Evolutionary conservation across 192 early-diverging fungal genomes (phyloP).

Genomic region (Rhizoclosmatium globosum): DNA sequence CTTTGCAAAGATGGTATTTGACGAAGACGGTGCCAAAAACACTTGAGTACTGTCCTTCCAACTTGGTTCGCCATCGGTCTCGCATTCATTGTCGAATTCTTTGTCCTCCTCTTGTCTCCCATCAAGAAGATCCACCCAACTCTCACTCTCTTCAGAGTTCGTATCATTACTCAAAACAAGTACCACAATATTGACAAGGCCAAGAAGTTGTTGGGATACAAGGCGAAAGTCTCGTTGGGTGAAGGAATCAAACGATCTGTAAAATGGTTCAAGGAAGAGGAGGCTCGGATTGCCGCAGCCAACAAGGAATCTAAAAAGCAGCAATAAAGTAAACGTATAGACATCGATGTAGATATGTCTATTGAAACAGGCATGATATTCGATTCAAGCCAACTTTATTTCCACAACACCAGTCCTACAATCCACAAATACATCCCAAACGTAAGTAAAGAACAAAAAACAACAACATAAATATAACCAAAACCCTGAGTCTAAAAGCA

Average conservation of each 20-base stretch:
- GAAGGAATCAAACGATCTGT: conserved; percentile 62
- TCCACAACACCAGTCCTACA: background rate
- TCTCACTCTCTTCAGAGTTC: conserved; percentile 78
- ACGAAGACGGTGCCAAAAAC: conserved; percentile 43
- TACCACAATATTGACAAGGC: conserved; percentile 93
- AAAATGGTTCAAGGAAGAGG: conserved; percentile 44
- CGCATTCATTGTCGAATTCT: conserved; percentile 67
- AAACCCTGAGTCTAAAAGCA: too few relatives aligned
- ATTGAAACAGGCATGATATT: too few relatives aligned
- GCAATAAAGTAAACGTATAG: background rate
- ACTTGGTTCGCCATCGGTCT: conserved; percentile 57
- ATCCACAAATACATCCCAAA: background rate
- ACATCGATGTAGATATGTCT: background rate
- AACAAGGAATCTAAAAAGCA: background rate
- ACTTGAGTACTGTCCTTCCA: conserved; percentile 44
- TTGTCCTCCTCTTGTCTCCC: conserved; percentile 69
- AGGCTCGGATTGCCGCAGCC: background rate
- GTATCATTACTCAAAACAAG: conserved; percentile 78
- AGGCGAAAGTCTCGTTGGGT: conserved; percentile 59
- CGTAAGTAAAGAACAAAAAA: background rate
- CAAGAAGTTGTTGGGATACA: conserved; percentile 72
- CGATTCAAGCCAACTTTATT: background rate
- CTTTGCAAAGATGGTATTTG: conserved; percentile 67
- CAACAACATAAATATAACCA: too few relatives aligned
- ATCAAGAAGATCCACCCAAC: conserved; percentile 75